A percentile compares a stretch with the other conserved stretches of the same genome.
phyloP scores from a whole-genome alignment of 2,329 filamentous ascomycete species.

The Epichloe brachyelytri region DNA sequence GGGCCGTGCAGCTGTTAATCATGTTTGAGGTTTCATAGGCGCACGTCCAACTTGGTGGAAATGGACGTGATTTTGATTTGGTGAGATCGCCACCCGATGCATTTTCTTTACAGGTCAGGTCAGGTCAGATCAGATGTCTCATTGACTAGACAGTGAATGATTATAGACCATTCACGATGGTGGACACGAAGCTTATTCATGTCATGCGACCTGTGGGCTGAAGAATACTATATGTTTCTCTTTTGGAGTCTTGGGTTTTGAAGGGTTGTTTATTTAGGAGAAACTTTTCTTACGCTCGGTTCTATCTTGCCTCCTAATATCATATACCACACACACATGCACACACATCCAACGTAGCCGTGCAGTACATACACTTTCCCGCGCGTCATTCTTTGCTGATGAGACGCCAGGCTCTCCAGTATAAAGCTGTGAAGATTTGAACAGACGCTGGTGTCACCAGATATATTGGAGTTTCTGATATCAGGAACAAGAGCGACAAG shows the following conservation, averaged over 20 bases:
- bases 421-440: no score
- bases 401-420: no score
- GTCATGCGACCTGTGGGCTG: constrained; percentile 13
- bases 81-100: constrained; percentile 11
- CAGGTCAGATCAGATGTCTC: constrained; percentile 6
- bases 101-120: constrained; percentile 13
- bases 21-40: neutral
- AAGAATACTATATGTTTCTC: constrained; percentile 23
- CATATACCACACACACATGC: constrained; percentile 2
- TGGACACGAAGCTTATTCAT: constrained; percentile 12
- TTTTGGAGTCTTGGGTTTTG: constrained; percentile 25
- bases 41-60: constrained; percentile 4
- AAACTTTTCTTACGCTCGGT: constrained; percentile 22
- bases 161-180: constrained; percentile 13
- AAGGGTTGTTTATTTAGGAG: constrained; percentile 21
- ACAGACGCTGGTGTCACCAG: no score
- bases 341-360: neutral
- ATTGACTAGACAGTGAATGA: constrained; percentile 3
- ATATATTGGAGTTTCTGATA: neutral
- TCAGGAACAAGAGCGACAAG: neutral
- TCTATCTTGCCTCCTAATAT: constrained; percentile 11
- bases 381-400: no score
- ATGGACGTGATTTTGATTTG: constrained; percentile 5
- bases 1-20: constrained; percentile 44
- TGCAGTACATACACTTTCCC: no score